Evolutionary conservation across 371 early-diverging fungal genomes (phyloP).

Genomic region (Actinomortierella wolfii): DNA sequence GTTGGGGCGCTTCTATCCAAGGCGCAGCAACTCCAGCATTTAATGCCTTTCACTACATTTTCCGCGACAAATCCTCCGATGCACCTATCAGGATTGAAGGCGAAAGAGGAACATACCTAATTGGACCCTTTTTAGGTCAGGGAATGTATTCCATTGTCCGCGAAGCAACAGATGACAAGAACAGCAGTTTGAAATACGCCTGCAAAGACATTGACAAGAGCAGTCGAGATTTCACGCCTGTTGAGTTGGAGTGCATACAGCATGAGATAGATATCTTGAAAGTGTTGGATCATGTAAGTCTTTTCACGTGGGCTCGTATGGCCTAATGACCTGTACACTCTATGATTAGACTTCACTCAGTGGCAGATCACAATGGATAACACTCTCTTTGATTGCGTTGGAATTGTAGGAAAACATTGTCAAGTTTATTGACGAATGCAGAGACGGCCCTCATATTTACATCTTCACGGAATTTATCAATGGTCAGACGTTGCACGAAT

Average conservation of each 20-base stretch:
- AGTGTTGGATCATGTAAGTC: slow-evolving; percentile 19
- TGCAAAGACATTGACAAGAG: slow-evolving; percentile 20
- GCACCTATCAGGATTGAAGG: slow-evolving; percentile 12
- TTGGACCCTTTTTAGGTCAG: neutral
- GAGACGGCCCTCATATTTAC: slow-evolving; percentile 1
- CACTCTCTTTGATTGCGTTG: too few species aligned
- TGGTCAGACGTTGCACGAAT: slow-evolving; percentile 8
- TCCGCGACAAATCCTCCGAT: neutral
- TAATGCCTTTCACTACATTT: too few species aligned
- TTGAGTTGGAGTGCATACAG: slow-evolving; percentile 7
- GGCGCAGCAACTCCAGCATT: too few species aligned
- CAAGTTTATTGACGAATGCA: slow-evolving; percentile 10
- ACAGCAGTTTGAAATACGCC: slow-evolving; percentile 3
- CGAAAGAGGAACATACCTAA: too few species aligned
- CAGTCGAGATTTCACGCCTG: neutral
- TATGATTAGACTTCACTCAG: too few species aligned
- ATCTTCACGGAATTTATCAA: slow-evolving; percentile 29
- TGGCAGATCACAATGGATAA: too few species aligned
- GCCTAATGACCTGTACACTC: too few species aligned
- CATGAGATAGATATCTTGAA: slow-evolving; percentile 21
- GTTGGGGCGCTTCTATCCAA: too few species aligned
- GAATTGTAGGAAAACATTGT: slow-evolving; percentile 22
- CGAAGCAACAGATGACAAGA: slow-evolving; percentile 7
- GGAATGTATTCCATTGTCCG: slow-evolving; percentile 19
- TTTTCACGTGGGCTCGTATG: neutral